Evolutionary conservation across 768 basidiomycete species (phyloP).

Genomic region (Lactarius vividus): DNA sequence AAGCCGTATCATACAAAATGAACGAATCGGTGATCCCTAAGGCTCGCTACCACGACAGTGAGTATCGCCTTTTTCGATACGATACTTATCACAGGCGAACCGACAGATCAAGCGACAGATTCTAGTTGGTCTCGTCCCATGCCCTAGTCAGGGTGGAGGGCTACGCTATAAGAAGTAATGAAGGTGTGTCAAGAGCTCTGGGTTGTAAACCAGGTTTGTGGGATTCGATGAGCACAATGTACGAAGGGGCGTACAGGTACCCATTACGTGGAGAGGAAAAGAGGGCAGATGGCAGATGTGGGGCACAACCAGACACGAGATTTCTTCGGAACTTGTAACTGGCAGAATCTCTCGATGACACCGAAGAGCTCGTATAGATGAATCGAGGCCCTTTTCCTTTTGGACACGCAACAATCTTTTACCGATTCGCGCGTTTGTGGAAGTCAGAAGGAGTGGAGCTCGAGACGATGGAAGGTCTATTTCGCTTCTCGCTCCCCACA

Average conservation of each 20-base stretch:
- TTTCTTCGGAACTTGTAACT: background rate
- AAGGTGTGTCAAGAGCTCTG: background rate
- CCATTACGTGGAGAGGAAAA: slow-evolving; percentile 15
- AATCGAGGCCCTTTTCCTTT: background rate
- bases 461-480: slow-evolving; percentile 50
- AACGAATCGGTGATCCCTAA: background rate
- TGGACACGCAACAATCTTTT: background rate
- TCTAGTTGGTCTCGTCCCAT: background rate
- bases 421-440: background rate
- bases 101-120: background rate
- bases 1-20: slow-evolving; percentile 18
- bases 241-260: slow-evolving; percentile 20
- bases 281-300: slow-evolving; percentile 6
- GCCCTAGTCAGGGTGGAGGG: background rate
- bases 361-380: slow-evolving; percentile 10
- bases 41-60: background rate
- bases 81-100: background rate
- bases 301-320: slow-evolving; percentile 24
- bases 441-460: background rate
- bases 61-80: background rate
- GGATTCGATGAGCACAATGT: slow-evolving; percentile 14
- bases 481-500: too few species aligned
- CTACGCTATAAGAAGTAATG: background rate
- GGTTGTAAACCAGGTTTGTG: background rate
- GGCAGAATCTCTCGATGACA: background rate